phyloP scores from a whole-genome alignment of 176 grass and related monocot genomes.

The Pontederia paniculata region DNA sequence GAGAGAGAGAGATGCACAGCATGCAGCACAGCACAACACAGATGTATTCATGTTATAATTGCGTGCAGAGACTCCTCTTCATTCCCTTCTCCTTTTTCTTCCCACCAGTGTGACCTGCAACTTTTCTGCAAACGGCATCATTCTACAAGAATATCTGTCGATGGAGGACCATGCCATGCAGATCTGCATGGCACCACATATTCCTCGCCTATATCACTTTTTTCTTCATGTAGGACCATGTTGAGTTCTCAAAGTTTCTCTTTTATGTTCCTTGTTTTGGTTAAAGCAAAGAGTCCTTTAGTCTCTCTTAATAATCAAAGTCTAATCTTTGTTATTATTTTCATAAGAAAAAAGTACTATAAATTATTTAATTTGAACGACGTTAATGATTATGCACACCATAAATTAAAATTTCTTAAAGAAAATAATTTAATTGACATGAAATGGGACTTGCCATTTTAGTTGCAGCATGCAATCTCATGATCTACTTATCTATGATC shows the following conservation, averaged over 20 bases:
- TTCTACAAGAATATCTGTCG: neutral
- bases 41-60: conserved; percentile 14
- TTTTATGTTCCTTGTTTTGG: too few species aligned
- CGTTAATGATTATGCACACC: too few species aligned
- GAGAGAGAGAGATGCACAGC: conserved; percentile 14
- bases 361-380: too few species aligned
- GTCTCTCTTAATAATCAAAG: too few species aligned
- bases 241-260: neutral
- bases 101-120: neutral
- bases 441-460: neutral
- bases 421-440: neutral
- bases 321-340: too few species aligned
- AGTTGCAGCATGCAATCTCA: too few species aligned
- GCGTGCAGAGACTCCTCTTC: conserved; percentile 14
- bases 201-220: neutral
- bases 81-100: neutral
- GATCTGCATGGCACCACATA: neutral
- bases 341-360: too few species aligned
- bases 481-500: too few species aligned
- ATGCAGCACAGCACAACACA: too few species aligned
- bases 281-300: too few species aligned
- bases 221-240: neutral
- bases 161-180: neutral
- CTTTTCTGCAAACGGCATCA: neutral
- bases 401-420: too few species aligned